Conservation (phyloP, 208 protist genomes). For the Trypanosomatidae sp. region DNA sequence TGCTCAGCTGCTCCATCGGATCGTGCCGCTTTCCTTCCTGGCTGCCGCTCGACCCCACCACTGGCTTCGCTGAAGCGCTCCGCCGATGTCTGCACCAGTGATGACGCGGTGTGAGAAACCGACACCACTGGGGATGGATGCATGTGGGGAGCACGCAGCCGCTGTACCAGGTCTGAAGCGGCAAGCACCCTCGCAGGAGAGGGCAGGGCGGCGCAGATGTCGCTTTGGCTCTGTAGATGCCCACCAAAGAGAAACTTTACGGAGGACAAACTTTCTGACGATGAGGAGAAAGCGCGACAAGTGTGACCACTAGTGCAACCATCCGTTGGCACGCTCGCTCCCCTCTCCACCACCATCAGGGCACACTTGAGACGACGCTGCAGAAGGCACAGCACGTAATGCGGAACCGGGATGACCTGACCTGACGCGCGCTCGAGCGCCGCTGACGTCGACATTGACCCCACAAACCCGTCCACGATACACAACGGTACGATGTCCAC, state of each 20-base stretch:
- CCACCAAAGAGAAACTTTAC: not conserved
- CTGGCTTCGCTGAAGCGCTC: not conserved
- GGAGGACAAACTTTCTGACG: not conserved
- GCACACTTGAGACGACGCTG: conserved; percentile 61
- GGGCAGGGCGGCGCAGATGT: not conserved
- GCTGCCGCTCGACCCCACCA: not conserved
- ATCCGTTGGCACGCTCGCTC: not conserved
- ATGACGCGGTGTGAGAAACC: not conserved
- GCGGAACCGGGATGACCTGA: conserved; percentile 35
- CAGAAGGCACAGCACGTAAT: conserved; percentile 56
- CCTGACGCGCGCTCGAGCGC: conserved; percentile 61
- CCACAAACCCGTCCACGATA: conserved; percentile 45
- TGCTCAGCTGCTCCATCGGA: not conserved
- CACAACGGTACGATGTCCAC: conserved; percentile 40
- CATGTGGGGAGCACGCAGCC: conserved; percentile 18
- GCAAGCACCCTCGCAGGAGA: conserved; percentile 13
- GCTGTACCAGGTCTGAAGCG: conserved; percentile 19
- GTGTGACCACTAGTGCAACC: not conserved
- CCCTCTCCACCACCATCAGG: conserved; percentile 54
- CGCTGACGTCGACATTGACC: conserved; percentile 39
- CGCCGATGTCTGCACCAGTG: not conserved
- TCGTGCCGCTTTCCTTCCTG: conserved; percentile 6
- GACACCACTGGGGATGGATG: not conserved
- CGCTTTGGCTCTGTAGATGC: not conserved
- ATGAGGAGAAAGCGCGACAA: not conserved